Evolutionary conservation across 2,329 filamentous ascomycete species (phyloP).

Genomic region (Fusarium napiforme): DNA sequence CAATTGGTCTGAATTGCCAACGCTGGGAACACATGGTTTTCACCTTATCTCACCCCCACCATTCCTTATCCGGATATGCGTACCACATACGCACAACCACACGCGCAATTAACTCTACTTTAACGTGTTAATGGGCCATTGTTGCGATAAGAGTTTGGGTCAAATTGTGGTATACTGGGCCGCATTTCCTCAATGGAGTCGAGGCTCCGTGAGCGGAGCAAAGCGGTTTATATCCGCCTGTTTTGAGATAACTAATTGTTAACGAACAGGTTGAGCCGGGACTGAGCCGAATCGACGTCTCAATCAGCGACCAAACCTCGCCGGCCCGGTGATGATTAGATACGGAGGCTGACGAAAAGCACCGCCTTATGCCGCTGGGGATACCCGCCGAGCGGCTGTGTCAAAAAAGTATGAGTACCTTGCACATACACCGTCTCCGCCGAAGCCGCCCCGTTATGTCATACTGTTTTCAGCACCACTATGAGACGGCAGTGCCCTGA

Average conservation of each 20-base stretch:
- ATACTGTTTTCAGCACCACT: constrained; percentile 20
- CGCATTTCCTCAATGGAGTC: neutral
- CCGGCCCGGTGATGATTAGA: constrained; percentile 41
- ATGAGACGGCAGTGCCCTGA: constrained; percentile 28
- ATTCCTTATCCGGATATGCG: constrained; percentile 28
- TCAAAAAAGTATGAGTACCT: constrained; percentile 4
- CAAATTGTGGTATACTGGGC: constrained; percentile 3
- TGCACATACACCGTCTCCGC: constrained; percentile 35
- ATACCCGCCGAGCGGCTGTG: constrained; percentile 41
- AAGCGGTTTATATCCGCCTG: constrained; percentile 17
- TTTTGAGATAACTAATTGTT: constrained; percentile 8
- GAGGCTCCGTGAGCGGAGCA: constrained; percentile 28
- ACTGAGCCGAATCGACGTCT: constrained; percentile 11
- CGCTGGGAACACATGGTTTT: neutral
- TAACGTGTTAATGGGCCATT: constrained; percentile 7
- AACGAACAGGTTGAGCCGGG: constrained; percentile 13
- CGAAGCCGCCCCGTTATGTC: constrained; percentile 41
- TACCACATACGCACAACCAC: constrained; percentile 2
- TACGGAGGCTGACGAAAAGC: constrained; percentile 14
- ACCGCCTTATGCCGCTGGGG: constrained; percentile 39
- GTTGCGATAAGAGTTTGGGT: constrained; percentile 24
- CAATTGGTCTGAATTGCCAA: constrained; percentile 25
- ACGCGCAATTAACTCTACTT: constrained; percentile 30
- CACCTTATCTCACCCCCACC: constrained; percentile 23
- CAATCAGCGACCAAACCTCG: constrained; percentile 31